Base-by-base conservation (phyloP, 345 rosid species). In the Bruguiera sexangula region DNA sequence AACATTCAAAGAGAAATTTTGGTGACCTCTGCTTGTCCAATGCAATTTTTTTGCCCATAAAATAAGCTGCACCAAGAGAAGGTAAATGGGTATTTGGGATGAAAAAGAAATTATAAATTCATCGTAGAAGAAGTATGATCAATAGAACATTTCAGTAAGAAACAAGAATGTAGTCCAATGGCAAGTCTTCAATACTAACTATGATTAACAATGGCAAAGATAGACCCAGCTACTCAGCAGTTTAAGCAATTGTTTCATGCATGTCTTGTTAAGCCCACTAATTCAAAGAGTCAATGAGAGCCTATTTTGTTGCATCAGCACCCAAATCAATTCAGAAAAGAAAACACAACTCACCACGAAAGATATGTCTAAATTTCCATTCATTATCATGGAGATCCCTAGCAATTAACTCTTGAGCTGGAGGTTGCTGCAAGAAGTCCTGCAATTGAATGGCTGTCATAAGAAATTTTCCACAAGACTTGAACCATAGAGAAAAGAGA, bases 331-430 rank as follows among this genome's bases (percentile, higher is more conserved):
- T 18, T 19, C 11, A 48, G 9, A 53, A 26, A 55, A 31, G 1
- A 6, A n/a, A 30, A 27, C 46, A 69, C 31, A 55, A 69, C 88
- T 77, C 68, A 92, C 99, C 99, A 11, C 99, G 88, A 80, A 96
- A 96, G 65, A 96, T 92, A 81, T 96, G 99, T 80, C 99, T 83
- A 74, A 96, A 96, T 81, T 96, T 96, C 99, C 99, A 96, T 73
- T 96, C 99, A 69, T 90, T 89, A 64, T 96, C 97, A 63, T 96
- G 99, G 70, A 96, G 85, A 82, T 96, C 99, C 73, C 98, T 80
- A 4, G 99, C 99, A 79, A 90, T 89, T 62, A 96, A 73, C 80
- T 96, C 99, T 77, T 92, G 99, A 50, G 87, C 91, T 27, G 99
- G 99, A 73, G 99, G 99, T 82, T 89, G 98, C 84, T 76, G 97